Evolutionary conservation across 1,284 basidiomycete species (phyloP), one percentile per base, ranked within the genome.

Genomic region (Violaceomyces palustris): DNA sequence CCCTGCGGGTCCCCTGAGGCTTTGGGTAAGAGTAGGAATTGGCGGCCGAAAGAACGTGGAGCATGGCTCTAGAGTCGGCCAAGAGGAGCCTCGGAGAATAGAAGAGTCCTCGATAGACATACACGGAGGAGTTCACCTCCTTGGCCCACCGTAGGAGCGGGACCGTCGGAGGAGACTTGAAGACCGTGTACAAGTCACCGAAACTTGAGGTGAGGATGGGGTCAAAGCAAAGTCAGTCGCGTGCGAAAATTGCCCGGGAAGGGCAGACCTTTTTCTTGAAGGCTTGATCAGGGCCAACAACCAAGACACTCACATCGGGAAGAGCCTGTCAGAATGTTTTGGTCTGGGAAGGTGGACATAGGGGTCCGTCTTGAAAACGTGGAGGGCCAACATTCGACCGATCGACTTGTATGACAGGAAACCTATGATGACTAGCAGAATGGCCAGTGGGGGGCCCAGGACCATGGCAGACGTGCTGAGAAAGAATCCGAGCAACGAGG

Each of bases 1-100:
- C 42, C 9, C 52, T 24, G 12, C 47, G 35, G 1, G 56, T 45
- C 3, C 48, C 31, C 2, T 45, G 27, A 0, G 65, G 60, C 36
- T 73, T 73, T 27, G 69, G 67, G 40, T 54, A 73, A 6, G 48
- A 42, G 45, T 73, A 72, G 18, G 57, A 57, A 25, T 61, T 61
- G 10, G 61, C 50, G 3, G 57, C 49, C 25, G 51, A 56, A n/a
- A 69, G 52, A 7, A 73, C 45, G 31, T 67, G 55, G 19, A 63
- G 27, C 49, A 70, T 59, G 3, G 65, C 67, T 28, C 57, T 57
- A 6, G 63, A 39, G 36, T 73, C 69, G 14, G 55, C 52, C 7
- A 73, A 45, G 17, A 67, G 42, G 9, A 73, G 27, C 6, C 69
- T 59, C 1, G 56, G 64, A n/a, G 51, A 41, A 41, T 60, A 60